These are phyloP conservation scores for Medakamo hakoo DNA, from an alignment of 139 green algal species.

Conservation along the genomic window DNA sequence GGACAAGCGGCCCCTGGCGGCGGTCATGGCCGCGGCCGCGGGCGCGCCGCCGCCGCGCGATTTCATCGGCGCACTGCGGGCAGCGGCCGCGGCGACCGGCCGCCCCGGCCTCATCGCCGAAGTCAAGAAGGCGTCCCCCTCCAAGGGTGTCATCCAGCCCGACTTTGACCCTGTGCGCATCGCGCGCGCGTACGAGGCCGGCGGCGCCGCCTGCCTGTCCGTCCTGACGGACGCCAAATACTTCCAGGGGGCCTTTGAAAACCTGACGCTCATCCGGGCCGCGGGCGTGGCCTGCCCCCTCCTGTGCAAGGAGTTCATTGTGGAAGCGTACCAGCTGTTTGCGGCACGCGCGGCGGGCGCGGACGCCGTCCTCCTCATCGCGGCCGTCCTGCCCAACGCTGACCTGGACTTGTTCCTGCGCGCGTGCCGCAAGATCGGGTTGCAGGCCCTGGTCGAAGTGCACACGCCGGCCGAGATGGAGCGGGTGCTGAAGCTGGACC, in stretches of 20 bases:
- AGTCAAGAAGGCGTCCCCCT: conserved; percentile 96
- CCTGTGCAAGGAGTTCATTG: conserved; percentile 99
- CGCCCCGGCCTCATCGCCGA: conserved; percentile 85
- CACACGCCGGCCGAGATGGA: conserved; percentile 83
- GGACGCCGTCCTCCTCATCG: conserved; percentile 93
- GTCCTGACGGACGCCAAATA: conserved; percentile 95
- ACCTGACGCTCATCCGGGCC: conserved; percentile 49
- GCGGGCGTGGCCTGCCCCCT: conserved; percentile 77
- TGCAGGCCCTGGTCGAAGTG: conserved; percentile 69
- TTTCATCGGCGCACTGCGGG: conserved; percentile 70
- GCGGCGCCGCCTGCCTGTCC: conserved; percentile 85
- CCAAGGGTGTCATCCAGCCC: conserved; percentile 84
- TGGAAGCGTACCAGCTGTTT: conserved; percentile 81
- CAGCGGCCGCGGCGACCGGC: conserved; percentile 27
- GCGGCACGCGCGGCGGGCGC: conserved; percentile 56
- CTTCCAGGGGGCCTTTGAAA: conserved; percentile 78
- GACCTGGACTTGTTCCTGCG: conserved; percentile 88
- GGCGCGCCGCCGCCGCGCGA: conserved; percentile 41
- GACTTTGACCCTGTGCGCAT: conserved; percentile 91
- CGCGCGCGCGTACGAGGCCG: conserved; percentile 77
- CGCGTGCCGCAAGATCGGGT: conserved; percentile 37
- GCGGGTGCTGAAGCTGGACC: conserved; percentile 64
- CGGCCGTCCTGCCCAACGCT: conserved; percentile 85
- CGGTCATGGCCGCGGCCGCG: conserved; percentile 29
- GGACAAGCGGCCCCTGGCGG: conserved; percentile 35